Evolutionary conservation across 176 grass and related monocot species (phyloP), one percentile per base, ranked within the genome.

Genomic region (Lolium rigidum): DNA sequence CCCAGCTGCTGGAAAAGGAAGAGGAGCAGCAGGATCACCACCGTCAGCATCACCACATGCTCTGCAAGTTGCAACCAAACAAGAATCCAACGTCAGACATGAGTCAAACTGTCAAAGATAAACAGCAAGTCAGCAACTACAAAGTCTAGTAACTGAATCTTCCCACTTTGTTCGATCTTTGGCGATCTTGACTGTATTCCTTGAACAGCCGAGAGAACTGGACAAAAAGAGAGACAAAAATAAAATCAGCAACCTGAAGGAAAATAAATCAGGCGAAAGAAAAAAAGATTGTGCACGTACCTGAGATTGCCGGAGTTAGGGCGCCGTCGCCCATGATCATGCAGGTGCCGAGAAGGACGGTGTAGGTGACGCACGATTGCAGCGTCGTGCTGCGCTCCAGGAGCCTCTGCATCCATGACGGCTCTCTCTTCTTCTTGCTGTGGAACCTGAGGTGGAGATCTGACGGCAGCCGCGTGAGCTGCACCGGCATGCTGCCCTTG

Each of bases 131-230:
- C 13, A 13, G 6, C 6, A 41, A 41, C 26, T 28, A 43, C 41
- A 43, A 43, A 14, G 25, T 26, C 1, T 50, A 20, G 17, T 6
- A 26, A 28, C 12, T 10, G 25, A 66, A 16, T 69, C 69, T 72
- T 73, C 25, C 79, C 84, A 88, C 93, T 16, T 69, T 92, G 90
- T 20, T 76, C 86, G 17, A 95, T 90, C 2, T 81, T 56, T 0
- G 82, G 12, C 0, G 93, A 95, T 80, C 88, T 92, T 15, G 87
- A 88, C 65, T 95, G 90, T 77, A 92, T 88, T 62, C 90, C 93
- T 72, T 95, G 90, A n/a, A 92, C 90, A 2, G 93, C 90, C 38
- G 90, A 95, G 77, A 95, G 90, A 86, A 95, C 90, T 92, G 78
- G 25, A 83, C 25, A 79, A 58, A 54, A 17, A 80, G 41, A 61